A percentile compares a stretch with the other conserved stretches of the same genome.
Evolutionary conservation across 2,329 filamentous ascomycete species (phyloP).

Genomic region (Microdochium trichocladiopsis): DNA sequence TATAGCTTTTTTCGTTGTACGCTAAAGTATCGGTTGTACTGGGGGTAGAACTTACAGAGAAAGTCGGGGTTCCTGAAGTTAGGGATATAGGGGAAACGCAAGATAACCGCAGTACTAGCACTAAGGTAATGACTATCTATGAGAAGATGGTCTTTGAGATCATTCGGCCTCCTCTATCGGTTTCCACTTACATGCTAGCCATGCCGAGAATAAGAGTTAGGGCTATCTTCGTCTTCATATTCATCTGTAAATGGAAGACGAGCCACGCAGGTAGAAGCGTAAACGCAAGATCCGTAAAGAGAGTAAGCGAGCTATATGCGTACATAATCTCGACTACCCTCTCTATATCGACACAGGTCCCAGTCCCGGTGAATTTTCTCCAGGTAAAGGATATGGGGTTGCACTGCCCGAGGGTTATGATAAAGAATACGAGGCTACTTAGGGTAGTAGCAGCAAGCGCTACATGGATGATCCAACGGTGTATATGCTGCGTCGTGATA

Average conservation of each 20-base stretch:
- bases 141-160: too few species aligned
- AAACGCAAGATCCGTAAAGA: conserved; percentile 38
- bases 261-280: conserved; percentile 42
- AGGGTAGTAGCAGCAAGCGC: conserved; percentile 26
- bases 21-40: too few species aligned
- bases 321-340: conserved; percentile 34
- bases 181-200: conserved; percentile 41
- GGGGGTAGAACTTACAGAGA: conserved; percentile 1
- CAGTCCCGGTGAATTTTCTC: conserved; percentile 25
- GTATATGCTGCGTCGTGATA: conserved; percentile 23
- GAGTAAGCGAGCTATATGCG: conserved; percentile 36
- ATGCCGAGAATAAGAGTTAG: conserved; percentile 40
- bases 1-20: too few species aligned
- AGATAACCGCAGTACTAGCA: background rate
- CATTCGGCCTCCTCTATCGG: too few species aligned
- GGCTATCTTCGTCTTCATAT: conserved; percentile 33
- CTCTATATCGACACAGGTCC: conserved; percentile 30
- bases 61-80: background rate
- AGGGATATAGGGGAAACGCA: background rate
- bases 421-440: conserved; percentile 31
- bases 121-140: too few species aligned
- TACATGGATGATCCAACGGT: conserved; percentile 24
- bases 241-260: conserved; percentile 43
- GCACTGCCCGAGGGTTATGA: conserved; percentile 43
- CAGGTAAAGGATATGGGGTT: conserved; percentile 40